Evolutionary conservation across 106 monocot species (phyloP).

Genomic region (Gastrodia elata): DNA sequence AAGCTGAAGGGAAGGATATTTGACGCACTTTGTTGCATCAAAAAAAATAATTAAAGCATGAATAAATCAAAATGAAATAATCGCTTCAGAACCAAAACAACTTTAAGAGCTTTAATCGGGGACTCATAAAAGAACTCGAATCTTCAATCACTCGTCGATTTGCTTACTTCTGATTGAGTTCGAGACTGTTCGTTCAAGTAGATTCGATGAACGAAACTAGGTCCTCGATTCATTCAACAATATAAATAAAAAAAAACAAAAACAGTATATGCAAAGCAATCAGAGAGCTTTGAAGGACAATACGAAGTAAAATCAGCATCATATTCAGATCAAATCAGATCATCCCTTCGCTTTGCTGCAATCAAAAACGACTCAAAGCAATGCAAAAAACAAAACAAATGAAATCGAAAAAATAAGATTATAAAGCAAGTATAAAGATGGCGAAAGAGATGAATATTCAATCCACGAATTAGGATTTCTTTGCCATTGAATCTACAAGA

Average conservation of each 20-base stretch:
- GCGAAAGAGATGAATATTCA: neutral
- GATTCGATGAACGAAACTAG: neutral
- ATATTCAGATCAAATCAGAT: constrained; percentile 3
- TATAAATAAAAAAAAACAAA: neutral
- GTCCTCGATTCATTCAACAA: neutral
- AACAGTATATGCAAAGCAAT: constrained; percentile 1
- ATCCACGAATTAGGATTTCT: neutral
- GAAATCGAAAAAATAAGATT: neutral
- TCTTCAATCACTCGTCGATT: neutral
- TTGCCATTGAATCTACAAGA: neutral
- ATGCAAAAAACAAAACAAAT: neutral
- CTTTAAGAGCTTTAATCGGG: too few relatives aligned
- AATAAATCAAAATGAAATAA: too few relatives aligned
- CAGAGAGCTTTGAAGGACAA: constrained; percentile 11
- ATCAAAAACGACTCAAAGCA: neutral
- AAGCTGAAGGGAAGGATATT: too few relatives aligned
- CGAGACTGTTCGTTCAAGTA: neutral
- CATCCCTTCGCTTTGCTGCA: constrained; percentile 2
- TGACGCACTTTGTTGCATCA: too few relatives aligned
- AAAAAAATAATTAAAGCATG: too few relatives aligned
- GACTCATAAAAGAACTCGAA: neutral
- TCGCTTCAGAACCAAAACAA: too few relatives aligned
- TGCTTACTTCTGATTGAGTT: too few relatives aligned
- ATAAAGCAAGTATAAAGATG: neutral
- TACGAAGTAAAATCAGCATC: neutral